These are phyloP conservation scores for Boletus sp. DNA, from an alignment of 768 basidiomycete genomes.

Conservation along the genomic window DNA sequence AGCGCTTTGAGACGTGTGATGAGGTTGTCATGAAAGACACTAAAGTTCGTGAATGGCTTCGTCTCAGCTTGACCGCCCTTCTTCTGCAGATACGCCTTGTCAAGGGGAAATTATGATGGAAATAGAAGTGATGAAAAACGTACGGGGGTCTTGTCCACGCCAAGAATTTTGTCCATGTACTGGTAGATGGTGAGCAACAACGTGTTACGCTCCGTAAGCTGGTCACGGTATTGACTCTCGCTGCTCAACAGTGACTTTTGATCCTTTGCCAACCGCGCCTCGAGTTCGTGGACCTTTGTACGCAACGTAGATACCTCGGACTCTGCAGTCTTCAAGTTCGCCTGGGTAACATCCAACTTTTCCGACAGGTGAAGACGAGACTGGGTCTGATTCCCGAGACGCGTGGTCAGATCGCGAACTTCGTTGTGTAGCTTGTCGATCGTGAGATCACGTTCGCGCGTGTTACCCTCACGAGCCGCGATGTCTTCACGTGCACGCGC, in stretches of 20 bases:
- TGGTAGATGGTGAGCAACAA: slow-evolving; percentile 90
- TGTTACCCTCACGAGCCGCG: slow-evolving; percentile 58
- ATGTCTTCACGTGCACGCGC: slow-evolving; percentile 66
- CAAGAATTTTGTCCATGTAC: slow-evolving; percentile 91
- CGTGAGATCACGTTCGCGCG: slow-evolving; percentile 65
- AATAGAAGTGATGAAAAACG: slow-evolving; percentile 29
- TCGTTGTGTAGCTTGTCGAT: slow-evolving; percentile 77
- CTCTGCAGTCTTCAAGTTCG: slow-evolving; percentile 62
- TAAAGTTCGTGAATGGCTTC: slow-evolving; percentile 91
- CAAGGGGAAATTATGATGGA: neutral
- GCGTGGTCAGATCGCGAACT: slow-evolving; percentile 73
- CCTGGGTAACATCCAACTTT: slow-evolving; percentile 75
- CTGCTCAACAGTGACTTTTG: slow-evolving; percentile 66
- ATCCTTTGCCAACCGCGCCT: slow-evolving; percentile 77
- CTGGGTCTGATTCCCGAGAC: slow-evolving; percentile 83
- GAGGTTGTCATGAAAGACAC: slow-evolving; percentile 92
- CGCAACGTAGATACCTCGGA: slow-evolving; percentile 59
- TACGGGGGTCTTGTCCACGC: slow-evolving; percentile 82
- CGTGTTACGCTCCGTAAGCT: slow-evolving; percentile 90
- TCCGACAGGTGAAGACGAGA: slow-evolving; percentile 82
- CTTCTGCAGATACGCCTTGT: slow-evolving; percentile 44
- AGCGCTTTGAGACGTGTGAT: slow-evolving; percentile 83
- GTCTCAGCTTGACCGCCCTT: slow-evolving; percentile 75
- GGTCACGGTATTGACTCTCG: slow-evolving; percentile 84
- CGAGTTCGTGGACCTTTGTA: slow-evolving; percentile 66